These are phyloP conservation scores for Carex myosuroides DNA, from an alignment of 176 grass and related monocot genomes.

Conservation along the genomic window DNA sequence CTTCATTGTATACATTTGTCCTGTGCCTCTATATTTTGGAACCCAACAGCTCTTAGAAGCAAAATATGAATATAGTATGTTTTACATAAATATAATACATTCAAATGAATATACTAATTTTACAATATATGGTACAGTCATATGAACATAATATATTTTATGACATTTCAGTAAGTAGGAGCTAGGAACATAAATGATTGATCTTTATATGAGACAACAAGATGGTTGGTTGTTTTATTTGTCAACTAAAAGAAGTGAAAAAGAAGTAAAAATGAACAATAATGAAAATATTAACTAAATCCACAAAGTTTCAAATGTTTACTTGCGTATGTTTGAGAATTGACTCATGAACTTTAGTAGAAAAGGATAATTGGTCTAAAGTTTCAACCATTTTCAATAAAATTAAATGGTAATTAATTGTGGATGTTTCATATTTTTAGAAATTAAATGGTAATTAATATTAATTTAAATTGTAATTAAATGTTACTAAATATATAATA, in stretches of 20 bases:
- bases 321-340: neutral
- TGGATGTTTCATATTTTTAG: too few species aligned
- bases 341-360: neutral
- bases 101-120: too few species aligned
- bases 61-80: neutral
- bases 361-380: neutral
- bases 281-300: neutral
- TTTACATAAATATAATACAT: neutral
- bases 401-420: neutral
- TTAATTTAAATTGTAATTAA: neutral
- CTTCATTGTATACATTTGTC: neutral
- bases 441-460: too few species aligned
- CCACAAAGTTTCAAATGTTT: neutral
- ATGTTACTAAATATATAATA: neutral
- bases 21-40: neutral
- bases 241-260: neutral
- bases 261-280: neutral
- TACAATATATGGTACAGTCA: too few species aligned
- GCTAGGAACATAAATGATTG: neutral
- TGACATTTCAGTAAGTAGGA: neutral
- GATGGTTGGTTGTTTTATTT: neutral
- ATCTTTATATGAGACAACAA: neutral
- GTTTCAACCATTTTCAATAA: neutral
- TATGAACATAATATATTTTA: neutral
- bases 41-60: neutral